phyloP scores from a whole-genome alignment of 83 land plant species.

The Picea abies region DNA sequence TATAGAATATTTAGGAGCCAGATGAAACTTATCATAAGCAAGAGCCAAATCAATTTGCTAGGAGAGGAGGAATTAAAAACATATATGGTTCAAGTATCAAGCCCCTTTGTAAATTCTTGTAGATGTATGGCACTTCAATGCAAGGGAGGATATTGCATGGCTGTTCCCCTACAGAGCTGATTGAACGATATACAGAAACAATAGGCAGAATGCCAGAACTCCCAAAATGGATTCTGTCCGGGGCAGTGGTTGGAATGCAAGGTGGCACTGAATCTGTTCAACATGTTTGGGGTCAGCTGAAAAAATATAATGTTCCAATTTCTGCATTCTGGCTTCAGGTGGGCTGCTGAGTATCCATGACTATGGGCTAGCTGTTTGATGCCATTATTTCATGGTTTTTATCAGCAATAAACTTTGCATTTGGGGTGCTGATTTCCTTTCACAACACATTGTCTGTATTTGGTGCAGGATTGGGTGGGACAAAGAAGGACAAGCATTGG shows the following conservation, averaged over 20 bases:
- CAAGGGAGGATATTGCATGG: too few relatives aligned
- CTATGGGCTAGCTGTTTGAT: too few relatives aligned
- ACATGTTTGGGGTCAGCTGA: constrained; percentile 52
- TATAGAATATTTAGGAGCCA: too few relatives aligned
- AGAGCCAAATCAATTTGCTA: background rate
- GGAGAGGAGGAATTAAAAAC: background rate
- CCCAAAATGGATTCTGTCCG: constrained; percentile 33
- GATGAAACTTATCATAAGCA: too few relatives aligned
- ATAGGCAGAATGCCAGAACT: constrained; percentile 73
- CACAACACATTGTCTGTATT: too few relatives aligned
- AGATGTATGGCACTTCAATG: constrained; percentile 5
- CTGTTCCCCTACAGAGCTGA: too few relatives aligned
- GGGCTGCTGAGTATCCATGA: background rate
- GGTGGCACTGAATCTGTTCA: constrained; percentile 28
- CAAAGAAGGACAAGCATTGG: constrained; percentile 84
- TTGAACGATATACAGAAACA: constrained; percentile 57
- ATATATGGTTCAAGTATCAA: background rate
- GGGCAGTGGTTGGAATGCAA: constrained; percentile 93
- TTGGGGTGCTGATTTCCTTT: too few relatives aligned
- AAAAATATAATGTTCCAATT: constrained; percentile 60
- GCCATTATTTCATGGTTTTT: too few relatives aligned
- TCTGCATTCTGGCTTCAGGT: constrained; percentile 86
- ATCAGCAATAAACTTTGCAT: too few relatives aligned
- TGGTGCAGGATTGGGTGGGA: constrained; percentile 37
- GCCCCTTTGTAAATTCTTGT: constrained; percentile 13